These are phyloP conservation scores for Penicillium frequentans DNA, from an alignment of 2,329 filamentous ascomycete genomes.

Conservation along the genomic window DNA sequence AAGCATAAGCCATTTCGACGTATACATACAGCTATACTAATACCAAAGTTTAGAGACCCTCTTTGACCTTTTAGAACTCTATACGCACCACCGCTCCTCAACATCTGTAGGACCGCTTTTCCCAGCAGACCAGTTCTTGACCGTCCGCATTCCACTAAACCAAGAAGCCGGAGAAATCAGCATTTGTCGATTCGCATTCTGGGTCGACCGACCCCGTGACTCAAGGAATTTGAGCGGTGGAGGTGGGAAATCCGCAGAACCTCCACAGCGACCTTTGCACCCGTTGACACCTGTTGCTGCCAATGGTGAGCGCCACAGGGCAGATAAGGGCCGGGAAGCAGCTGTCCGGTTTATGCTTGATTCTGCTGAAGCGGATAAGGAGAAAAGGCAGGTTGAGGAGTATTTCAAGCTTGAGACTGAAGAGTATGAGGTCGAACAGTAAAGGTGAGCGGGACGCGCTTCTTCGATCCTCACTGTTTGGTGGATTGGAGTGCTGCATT, in stretches of 20 bases:
- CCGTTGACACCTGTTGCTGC: constrained; percentile 49
- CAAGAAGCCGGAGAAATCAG: constrained; percentile 68
- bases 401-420: constrained; percentile 78
- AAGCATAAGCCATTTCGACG: constrained; percentile 31
- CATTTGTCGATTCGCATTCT: constrained; percentile 64
- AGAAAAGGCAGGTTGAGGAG: constrained; percentile 65
- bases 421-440: constrained; percentile 51
- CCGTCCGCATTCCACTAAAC: constrained; percentile 83
- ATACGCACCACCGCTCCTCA: constrained; percentile 75
- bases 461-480: neutral
- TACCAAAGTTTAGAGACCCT: constrained; percentile 64
- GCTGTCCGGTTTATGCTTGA: constrained; percentile 91
- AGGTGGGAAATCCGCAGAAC: constrained; percentile 14
- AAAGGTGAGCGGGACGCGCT: neutral
- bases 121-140: constrained; percentile 76
- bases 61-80: constrained; percentile 87
- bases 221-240: constrained; percentile 6
- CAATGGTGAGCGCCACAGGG: constrained; percentile 45
- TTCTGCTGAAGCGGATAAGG: constrained; percentile 68
- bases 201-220: constrained; percentile 36
- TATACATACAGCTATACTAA: constrained; percentile 1
- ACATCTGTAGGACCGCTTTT: constrained; percentile 74
- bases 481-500: neutral
- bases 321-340: constrained; percentile 58
- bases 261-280: constrained; percentile 16